Conservation (phyloP, 2,329 filamentous ascomycete species). For the Beauveria australis region DNA sequence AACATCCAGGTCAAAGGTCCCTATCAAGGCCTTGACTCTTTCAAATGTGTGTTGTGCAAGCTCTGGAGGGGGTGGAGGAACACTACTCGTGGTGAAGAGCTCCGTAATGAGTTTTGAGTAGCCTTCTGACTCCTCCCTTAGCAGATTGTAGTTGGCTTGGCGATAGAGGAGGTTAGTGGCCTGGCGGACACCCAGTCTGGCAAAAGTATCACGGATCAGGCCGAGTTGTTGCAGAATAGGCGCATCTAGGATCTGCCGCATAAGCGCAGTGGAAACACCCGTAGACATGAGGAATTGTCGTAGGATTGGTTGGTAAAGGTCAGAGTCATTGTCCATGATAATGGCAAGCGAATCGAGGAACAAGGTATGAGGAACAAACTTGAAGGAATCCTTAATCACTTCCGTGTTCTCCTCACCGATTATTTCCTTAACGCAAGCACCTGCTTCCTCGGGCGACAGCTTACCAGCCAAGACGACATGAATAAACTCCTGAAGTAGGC, state of each 20-base stretch:
- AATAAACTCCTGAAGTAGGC: slow-evolving; percentile 78
- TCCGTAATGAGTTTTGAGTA: slow-evolving; percentile 96
- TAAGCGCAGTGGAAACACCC: slow-evolving; percentile 59
- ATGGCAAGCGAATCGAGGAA: slow-evolving; percentile 81
- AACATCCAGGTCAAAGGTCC: slow-evolving; percentile 93
- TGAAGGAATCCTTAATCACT: slow-evolving; percentile 39
- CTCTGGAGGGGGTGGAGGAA: slow-evolving; percentile 63
- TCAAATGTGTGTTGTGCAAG: slow-evolving; percentile 82
- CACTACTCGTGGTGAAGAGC: slow-evolving; percentile 80
- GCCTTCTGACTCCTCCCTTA: slow-evolving; percentile 92
- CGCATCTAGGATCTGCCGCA: slow-evolving; percentile 79
- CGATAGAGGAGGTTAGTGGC: slow-evolving; percentile 90
- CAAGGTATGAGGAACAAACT: slow-evolving; percentile 56
- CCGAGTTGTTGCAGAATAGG: slow-evolving; percentile 66
- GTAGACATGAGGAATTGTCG: slow-evolving; percentile 64
- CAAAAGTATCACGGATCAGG: slow-evolving; percentile 78
- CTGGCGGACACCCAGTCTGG: slow-evolving; percentile 74
- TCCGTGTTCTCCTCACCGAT: slow-evolving; percentile 48
- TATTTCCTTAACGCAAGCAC: slow-evolving; percentile 65
- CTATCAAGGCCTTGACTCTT: slow-evolving; percentile 86
- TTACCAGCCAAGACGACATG: slow-evolving; percentile 64
- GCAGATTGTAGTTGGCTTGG: slow-evolving; percentile 91
- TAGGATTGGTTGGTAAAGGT: slow-evolving; percentile 41
- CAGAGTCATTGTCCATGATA: slow-evolving; percentile 62
- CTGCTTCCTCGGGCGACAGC: slow-evolving; percentile 60